phyloP scores from a whole-genome alignment of 805 yeast genomes.

The Candida broadrunensis region DNA sequence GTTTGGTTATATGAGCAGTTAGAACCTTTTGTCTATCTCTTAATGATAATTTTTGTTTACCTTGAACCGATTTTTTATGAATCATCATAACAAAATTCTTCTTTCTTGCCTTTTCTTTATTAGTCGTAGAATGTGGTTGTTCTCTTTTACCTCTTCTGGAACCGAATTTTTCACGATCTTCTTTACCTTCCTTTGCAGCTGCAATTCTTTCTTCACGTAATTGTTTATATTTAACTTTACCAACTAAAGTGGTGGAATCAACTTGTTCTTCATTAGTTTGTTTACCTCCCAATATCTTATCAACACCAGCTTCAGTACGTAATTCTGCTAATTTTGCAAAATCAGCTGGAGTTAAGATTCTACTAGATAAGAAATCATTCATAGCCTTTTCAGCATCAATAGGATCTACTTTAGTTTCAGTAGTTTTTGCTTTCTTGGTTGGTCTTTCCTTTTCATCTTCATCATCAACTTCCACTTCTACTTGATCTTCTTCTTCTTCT shows the following conservation, averaged over 20 bases:
- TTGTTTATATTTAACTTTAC: slow-evolving; percentile 79
- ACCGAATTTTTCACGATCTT: slow-evolving; percentile 88
- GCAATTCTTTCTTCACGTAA: slow-evolving; percentile 88
- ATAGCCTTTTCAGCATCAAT: slow-evolving; percentile 24
- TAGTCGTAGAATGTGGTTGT: slow-evolving; percentile 83
- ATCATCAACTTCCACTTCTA: slow-evolving; percentile 33
- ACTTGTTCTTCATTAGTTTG: slow-evolving; percentile 76
- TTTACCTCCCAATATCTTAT: slow-evolving; percentile 64
- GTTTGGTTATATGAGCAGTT: slow-evolving; percentile 83
- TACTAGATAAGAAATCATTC: slow-evolving; percentile 62
- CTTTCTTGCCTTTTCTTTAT: slow-evolving; percentile 93
- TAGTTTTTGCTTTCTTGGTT: slow-evolving; percentile 20
- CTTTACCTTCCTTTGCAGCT: slow-evolving; percentile 84
- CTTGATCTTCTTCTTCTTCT: slow-evolving; percentile 32
- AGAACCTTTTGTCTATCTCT: slow-evolving; percentile 87
- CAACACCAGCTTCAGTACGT: slow-evolving; percentile 79
- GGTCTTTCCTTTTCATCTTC: slow-evolving; percentile 31
- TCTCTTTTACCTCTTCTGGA: slow-evolving; percentile 80
- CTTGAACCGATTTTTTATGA: slow-evolving; percentile 91
- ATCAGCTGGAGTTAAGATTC: slow-evolving; percentile 95
- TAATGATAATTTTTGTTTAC: slow-evolving; percentile 85
- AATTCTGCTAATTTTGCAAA: slow-evolving; percentile 93
- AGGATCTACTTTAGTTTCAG: slow-evolving; percentile 7
- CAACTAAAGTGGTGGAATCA: slow-evolving; percentile 73
- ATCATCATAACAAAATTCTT: slow-evolving; percentile 99